phyloP scores from a whole-genome alignment of 192 early-diverging fungal genomes.

The Chytriomyces sp. region DNA sequence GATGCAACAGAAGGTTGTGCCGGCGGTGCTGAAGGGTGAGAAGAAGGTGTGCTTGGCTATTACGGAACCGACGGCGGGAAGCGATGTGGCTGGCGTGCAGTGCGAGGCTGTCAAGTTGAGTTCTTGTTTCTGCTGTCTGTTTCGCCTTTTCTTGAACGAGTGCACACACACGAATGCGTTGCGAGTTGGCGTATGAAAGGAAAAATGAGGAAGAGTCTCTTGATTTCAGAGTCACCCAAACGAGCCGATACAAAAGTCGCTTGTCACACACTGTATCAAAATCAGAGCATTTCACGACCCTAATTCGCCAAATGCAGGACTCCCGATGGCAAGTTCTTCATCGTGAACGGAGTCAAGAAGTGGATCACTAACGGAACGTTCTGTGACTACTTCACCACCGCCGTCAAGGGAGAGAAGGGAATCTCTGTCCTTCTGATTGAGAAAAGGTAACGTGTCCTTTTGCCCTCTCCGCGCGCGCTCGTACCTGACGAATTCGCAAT shows the following conservation, averaged over 20 bases:
- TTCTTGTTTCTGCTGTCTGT: background rate
- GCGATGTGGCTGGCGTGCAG: conserved; percentile 25
- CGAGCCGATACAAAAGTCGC: too few species aligned
- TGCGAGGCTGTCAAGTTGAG: conserved; percentile 49
- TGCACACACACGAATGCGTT: too few species aligned
- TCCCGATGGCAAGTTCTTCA: conserved; percentile 26
- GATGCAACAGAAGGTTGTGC: conserved; percentile 50
- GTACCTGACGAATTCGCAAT: too few species aligned
- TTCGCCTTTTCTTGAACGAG: background rate
- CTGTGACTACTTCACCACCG: conserved; percentile 57
- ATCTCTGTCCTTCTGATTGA: conserved; percentile 74
- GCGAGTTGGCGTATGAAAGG: too few species aligned
- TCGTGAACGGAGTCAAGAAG: conserved; percentile 63
- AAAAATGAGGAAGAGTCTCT: too few species aligned
- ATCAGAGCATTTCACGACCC: too few species aligned
- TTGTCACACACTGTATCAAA: too few species aligned
- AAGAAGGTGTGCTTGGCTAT: conserved; percentile 60
- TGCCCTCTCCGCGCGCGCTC: too few species aligned
- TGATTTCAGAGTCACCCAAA: too few species aligned
- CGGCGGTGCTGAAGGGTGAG: conserved; percentile 46
- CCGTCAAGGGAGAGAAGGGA: conserved; percentile 49
- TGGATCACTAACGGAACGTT: conserved; percentile 54
- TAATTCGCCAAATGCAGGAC: conserved; percentile 9
- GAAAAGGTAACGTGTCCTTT: conserved; percentile 36
- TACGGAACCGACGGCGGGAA: conserved; percentile 41